phyloP scores from a whole-genome alignment of 1,284 basidiomycete species.

The Ustilago tritici region DNA sequence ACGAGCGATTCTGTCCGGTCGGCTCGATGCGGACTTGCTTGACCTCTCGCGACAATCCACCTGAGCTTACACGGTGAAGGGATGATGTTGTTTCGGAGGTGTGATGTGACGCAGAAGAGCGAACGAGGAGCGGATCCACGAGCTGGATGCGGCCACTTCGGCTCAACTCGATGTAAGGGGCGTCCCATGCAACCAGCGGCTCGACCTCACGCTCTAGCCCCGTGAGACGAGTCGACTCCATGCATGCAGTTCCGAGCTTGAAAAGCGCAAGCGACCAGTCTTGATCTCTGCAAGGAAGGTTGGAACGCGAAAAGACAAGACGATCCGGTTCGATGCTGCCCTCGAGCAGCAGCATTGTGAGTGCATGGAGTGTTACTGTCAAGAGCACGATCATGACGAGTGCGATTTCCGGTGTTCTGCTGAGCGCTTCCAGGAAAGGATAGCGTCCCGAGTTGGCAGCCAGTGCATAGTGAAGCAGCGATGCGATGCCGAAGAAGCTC shows the following conservation, averaged over 20 bases:
- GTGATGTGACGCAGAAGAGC: conserved; percentile 5
- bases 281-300: conserved; percentile 53
- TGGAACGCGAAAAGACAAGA: conserved; percentile 51
- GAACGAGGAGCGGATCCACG: conserved; percentile 16
- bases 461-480: conserved; percentile 54
- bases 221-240: conserved; percentile 62
- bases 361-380: conserved; percentile 57
- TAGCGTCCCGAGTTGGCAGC: conserved; percentile 45
- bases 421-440: conserved; percentile 59
- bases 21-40: conserved; percentile 49
- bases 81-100: not conserved
- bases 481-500: conserved; percentile 48
- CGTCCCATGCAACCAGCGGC: conserved; percentile 43
- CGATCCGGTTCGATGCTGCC: conserved; percentile 44
- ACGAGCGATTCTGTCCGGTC: conserved; percentile 14
- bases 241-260: conserved; percentile 65
- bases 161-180: conserved; percentile 62
- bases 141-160: conserved; percentile 36
- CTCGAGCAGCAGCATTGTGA: conserved; percentile 61
- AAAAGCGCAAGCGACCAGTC: conserved; percentile 63
- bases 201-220: conserved; percentile 59
- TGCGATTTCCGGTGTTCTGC: conserved; percentile 55
- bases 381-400: conserved; percentile 52
- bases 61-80: not conserved
- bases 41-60: conserved; percentile 49